These are phyloP conservation scores for Nakazawaea laoshanensis DNA, from an alignment of 805 yeast species.

Conservation along the genomic window DNA sequence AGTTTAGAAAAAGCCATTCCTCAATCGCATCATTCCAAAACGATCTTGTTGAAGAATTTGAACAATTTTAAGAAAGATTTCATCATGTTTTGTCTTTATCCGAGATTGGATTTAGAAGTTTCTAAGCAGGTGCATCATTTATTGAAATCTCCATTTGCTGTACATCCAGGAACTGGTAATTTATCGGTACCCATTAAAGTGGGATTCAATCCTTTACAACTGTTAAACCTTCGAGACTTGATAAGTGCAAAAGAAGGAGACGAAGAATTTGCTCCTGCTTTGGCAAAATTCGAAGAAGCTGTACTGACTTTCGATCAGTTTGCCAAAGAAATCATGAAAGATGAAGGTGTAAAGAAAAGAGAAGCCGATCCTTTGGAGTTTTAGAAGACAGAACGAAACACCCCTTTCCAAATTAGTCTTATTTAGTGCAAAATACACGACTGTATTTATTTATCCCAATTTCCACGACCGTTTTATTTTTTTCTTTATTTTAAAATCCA, in stretches of 20 bases:
- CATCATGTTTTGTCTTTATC: conserved; percentile 74
- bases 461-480: background rate
- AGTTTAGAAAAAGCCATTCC: conserved; percentile 54
- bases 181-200: conserved; percentile 83
- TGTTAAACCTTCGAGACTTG: conserved; percentile 65
- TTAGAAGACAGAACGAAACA: no score
- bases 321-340: conserved; percentile 48
- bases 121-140: conserved; percentile 85
- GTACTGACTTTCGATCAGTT: conserved; percentile 57
- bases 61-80: conserved; percentile 73
- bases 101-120: conserved; percentile 89
- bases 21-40: conserved; percentile 33
- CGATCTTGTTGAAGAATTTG: conserved; percentile 21
- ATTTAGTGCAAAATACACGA: no score
- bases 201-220: conserved; percentile 68
- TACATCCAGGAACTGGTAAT: conserved; percentile 93
- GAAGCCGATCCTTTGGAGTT: conserved; percentile 20
- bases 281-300: conserved; percentile 11
- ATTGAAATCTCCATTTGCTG: conserved; percentile 92
- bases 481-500: background rate
- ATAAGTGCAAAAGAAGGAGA: conserved; percentile 59
- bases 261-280: conserved; percentile 26
- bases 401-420: no score
- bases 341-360: conserved; percentile 37
- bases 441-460: background rate